phyloP scores from a whole-genome alignment of 257 asterid species.

The Fraxinus anomala region DNA sequence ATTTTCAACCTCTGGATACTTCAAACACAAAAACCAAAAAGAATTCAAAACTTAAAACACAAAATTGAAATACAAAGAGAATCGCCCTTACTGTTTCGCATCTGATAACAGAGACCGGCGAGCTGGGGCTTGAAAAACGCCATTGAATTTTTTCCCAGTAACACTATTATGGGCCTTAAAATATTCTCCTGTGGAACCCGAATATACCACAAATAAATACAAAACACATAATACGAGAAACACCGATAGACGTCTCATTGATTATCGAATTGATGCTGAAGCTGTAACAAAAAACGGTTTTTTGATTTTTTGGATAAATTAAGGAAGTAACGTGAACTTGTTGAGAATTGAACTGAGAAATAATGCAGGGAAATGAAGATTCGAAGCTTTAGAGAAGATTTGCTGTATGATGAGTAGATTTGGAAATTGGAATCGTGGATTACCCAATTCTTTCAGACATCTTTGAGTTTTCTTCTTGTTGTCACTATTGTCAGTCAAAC shows the following conservation, averaged over 20 bases:
- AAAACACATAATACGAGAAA: constrained; percentile 28
- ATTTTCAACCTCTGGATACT: too few relatives aligned
- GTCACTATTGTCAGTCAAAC: neutral
- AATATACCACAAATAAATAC: constrained; percentile 20
- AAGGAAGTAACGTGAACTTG: neutral
- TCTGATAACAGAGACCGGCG: constrained; percentile 59
- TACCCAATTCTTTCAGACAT: neutral
- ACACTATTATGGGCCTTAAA: constrained; percentile 27
- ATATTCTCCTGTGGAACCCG: constrained; percentile 31
- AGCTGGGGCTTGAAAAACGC: constrained; percentile 38
- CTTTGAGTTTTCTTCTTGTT: neutral
- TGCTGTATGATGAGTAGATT: neutral
- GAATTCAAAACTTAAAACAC: too few relatives aligned
- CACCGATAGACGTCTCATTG: constrained; percentile 42
- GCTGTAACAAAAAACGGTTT: neutral
- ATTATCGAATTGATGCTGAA: constrained; percentile 1
- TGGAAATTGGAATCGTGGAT: neutral
- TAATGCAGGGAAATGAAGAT: constrained; percentile 39
- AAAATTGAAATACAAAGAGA: too few relatives aligned
- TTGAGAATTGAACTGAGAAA: constrained; percentile 26
- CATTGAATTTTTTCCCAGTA: constrained; percentile 31
- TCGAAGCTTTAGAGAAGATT: constrained; percentile 41
- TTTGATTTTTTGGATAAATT: neutral
- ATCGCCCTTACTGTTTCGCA: constrained; percentile 29
- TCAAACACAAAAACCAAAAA: too few relatives aligned